Base-by-base conservation (phyloP, 352 stramenopile genomes). In the Globisporangium irregulare region DNA sequence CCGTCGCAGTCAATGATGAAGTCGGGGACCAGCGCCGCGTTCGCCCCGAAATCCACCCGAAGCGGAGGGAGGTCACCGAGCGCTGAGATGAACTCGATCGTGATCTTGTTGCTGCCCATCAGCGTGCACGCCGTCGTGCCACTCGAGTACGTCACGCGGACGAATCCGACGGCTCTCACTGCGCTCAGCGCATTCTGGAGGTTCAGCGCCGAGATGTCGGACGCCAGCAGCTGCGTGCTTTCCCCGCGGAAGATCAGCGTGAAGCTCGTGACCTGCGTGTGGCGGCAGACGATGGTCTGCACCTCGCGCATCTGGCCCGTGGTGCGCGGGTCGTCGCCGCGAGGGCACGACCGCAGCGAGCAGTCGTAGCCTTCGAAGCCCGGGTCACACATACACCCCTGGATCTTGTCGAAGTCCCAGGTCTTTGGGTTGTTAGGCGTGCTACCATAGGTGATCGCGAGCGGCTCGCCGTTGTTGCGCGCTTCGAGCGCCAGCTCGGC, bases 371-470 rank as follows among this genome's bases (percentile, higher is more conserved):
- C 89, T 34, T 83, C 72, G 46, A 87, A 98, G 6, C 90, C 91
- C 12, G 65, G 59, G 69, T 98, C 91, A 73, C 92, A 98, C 29
- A 89, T 32, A 74, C 92, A 98, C 29, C 87, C 91, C n/a, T 92
- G 75, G 51, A 98, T 92, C 65, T 93, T 93, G 74, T 93, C 82
- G 22, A 82, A 83, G 68, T 97, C 92, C 92, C 92, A 98, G 6
- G 82, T 90, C 51, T 68, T 71, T 0, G 84, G 81, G 54, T 82
- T 79, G 72, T 93, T 93, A 24, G 84, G 84, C n/a, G 75, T 86
- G 10, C 62, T 67, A 36, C 86, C 83, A 69, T 92, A 94, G n/a
- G 78, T 83, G 64, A 86, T 68, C 34, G 68, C 66, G 4, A 86
- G 53, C 1, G 81, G 84, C 10, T 91, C 81, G 25, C 82, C 84